Conservation (phyloP, 805 yeast species). For the Lipomyces spencermartinsiae region DNA sequence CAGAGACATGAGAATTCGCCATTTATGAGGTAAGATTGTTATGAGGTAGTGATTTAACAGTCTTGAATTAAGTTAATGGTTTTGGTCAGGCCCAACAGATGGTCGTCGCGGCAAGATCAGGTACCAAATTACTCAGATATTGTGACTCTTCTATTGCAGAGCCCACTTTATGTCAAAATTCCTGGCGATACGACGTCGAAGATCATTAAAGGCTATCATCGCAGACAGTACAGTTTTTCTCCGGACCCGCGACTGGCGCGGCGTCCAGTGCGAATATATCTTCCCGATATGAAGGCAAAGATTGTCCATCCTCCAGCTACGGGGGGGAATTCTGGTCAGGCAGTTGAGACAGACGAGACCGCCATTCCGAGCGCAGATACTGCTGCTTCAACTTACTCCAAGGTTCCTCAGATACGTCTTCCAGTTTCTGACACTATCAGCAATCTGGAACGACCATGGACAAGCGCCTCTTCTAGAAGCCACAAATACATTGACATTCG, state of each 20-base stretch:
- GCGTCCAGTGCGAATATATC: constrained; percentile 7
- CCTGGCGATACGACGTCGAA: constrained; percentile 30
- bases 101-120: not conserved
- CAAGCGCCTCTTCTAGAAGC: not conserved
- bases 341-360: not conserved
- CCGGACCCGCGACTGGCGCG: not conserved
- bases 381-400: not conserved
- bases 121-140: not conserved
- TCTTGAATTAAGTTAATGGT: not conserved
- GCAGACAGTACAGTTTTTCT: not conserved
- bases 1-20: not conserved
- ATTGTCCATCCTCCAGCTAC: not conserved
- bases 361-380: not conserved
- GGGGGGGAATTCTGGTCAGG: not conserved
- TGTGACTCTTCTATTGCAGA: constrained; percentile 13
- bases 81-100: not conserved
- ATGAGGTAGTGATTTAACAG: not conserved
- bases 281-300: constrained; percentile 9
- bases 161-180: constrained; percentile 34
- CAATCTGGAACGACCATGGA: not conserved
- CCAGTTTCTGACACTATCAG: not conserved
- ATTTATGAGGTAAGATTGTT: not conserved
- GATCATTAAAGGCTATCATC: constrained; percentile 25
- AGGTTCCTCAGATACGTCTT: not conserved
- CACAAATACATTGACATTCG: not conserved